Base-by-base conservation (phyloP, 23 red algal genomes). In the Cyanidium caldarium region DNA sequence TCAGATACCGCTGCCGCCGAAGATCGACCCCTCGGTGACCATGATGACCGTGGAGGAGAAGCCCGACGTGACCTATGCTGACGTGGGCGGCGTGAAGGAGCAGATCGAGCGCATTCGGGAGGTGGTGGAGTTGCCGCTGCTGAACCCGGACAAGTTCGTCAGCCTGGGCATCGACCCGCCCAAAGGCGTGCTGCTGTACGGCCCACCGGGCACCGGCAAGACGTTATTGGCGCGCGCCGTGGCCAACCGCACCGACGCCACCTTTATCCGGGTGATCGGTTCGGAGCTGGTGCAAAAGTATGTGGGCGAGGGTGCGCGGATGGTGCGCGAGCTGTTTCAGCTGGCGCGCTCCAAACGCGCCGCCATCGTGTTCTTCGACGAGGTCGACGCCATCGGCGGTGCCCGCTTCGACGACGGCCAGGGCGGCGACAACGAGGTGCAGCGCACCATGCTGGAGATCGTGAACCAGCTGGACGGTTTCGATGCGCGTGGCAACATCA, bases 21-120 rank as follows among this genome's bases (percentile, higher is more conserved):
- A 88, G 65, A 98, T 98, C 65, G 92, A 98, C 45, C 82, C 92
- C 1, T 84, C 78, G 30, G 92, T 98, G 1, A 98, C 92, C 46
- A 98, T 98, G 92, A 98, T 98, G 92, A 98, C 92, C 13, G 92
- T 98, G n/a, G 92, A 98, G 70, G 92, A 98, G 43, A 98, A 98
- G 58, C 92, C 92, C 1, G 92, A 98, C 65, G 84, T 98, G 16
- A 98, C 92, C 0, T 98, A 98, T 41, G 82, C 76, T 46, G 92
- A 98, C 68, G 84, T 98, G 13, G 92, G 92, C 33, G 92, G 92
- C 21, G 69, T 67, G 1, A 98, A 98, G 37, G 92, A 98, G 45
- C 73, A 80, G 37, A 98, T 98, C 45, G 92, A 98, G 23, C 75
- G 78, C 13, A 98, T 98, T 58, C 78, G 92, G 30, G 92, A 98